Conservation (phyloP, 2,329 filamentous ascomycete genomes). For the Diaporthe humulicola region DNA sequence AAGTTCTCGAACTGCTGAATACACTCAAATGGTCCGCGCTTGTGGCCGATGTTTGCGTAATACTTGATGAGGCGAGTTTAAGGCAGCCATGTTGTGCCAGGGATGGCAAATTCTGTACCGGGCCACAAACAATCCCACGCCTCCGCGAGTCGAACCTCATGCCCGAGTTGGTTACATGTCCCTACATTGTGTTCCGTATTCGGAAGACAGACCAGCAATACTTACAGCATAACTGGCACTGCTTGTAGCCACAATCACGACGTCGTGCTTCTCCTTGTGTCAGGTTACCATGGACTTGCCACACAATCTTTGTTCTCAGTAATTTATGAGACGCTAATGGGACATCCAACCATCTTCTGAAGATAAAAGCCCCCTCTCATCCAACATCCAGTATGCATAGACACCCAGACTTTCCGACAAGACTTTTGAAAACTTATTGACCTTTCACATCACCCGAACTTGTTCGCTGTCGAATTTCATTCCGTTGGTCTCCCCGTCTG, state of each 20-base stretch:
- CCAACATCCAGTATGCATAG: no score
- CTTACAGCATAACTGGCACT: not conserved
- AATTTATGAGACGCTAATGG: not conserved
- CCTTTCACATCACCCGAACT: not conserved
- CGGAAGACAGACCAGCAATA: not conserved
- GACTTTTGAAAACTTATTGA: no score
- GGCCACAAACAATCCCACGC: not conserved
- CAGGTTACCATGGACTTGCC: not conserved
- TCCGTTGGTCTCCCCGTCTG: accelerated
- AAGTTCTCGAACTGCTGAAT: not conserved
- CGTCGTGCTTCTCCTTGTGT: not conserved
- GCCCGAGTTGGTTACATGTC: not conserved
- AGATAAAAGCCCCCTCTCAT: not conserved
- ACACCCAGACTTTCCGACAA: not conserved
- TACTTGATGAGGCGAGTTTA: not conserved
- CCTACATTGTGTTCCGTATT: not conserved
- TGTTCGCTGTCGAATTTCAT: not conserved
- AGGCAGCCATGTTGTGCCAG: not conserved
- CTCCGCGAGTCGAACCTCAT: not conserved
- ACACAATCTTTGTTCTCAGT: not conserved
- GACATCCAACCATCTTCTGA: no score
- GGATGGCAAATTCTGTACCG: no score
- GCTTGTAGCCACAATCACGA: not conserved
- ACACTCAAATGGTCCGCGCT: not conserved
- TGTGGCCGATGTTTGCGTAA: not conserved